Evolutionary conservation across 495 filamentous ascomycete genomes (phyloP), one percentile per base, ranked within the genome.

Genomic region (Penicillium longicatenatum): DNA sequence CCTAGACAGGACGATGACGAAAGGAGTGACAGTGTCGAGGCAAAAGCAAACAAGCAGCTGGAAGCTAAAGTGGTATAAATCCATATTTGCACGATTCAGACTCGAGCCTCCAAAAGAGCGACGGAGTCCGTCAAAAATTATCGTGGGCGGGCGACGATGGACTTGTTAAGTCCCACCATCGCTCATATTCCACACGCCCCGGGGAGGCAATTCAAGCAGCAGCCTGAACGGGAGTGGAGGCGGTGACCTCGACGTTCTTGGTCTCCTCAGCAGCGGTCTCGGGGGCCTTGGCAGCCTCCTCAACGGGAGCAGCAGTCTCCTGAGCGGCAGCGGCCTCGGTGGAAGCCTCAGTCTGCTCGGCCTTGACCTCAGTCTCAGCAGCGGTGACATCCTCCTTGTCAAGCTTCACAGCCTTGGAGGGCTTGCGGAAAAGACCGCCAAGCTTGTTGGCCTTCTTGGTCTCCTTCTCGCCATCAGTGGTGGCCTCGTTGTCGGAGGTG

Each of bases 341-440:
- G 50, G 66, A 59, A 52, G 64, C 37, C 58, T 51, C 26, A 21
- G 66, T 42, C 62, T 73, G 64, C 60, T 67, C 64, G 42, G 74
- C 44, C 67, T 78, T 72, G 60, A 65, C 48, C 62, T 75, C 70
- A 37, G 70, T 49, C 56, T 75, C 70, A 46, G 64, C 65, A 52
- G 71, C 64, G 37, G 67, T 47, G 31, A 64, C 57, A 52, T 72
- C 71, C 59, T 73, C 71, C 59, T 73, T 69, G 62, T 75, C 72
- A 24, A 73, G 66, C 75, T 79, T 80, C 56, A 76, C 75, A 50
- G 79, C 80, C 70, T 81, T 80, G 77, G 78, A 82, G 59, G 79
- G 73, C 73, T 79, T 82, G 63, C 82, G 82, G 74, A 84, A 83
- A 37, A 84, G 74, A 63, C 76, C 77, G 45, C 80, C 79, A 22